Evolutionary conservation across 176 grass and related monocot species (phyloP), one percentile per base, ranked within the genome.

Genomic region (Alloteropsis semialata): DNA sequence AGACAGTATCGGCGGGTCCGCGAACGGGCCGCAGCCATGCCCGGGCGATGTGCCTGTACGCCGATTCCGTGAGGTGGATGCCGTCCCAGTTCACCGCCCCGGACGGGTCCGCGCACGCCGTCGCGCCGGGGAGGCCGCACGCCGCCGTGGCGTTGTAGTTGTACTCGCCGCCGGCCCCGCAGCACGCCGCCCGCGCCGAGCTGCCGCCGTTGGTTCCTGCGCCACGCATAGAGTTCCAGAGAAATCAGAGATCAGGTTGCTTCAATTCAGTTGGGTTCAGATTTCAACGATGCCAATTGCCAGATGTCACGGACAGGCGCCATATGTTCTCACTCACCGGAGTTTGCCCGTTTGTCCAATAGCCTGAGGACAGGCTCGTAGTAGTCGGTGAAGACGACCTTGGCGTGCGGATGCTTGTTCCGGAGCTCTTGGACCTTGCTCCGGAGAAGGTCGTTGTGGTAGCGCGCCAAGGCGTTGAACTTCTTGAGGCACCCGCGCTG

Each of bases 1-100:
- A 76, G 41, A 12, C 18, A 85, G 55, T 13, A 90, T 79, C 3
- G 88, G n/a, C 5, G 87, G 87, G 10, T 82, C 43, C 28, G 84
- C 65, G 45, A 55, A 75, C 0, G 69, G 84, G 2, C 84, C 88
- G 8, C n/a, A 91, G 84, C 92, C 86, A 91, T 27, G 69, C 56
- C 2, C 1, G 29, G 33, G 89, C 86, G 55, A 91, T 87, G 69
- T 2, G 6, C 21, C 9, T 28, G 86, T 84, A 87, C 0, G 79
- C 83, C 16, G 33, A 1, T 6, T 92, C 83, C 24, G 91, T 91
- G 37, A 86, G 72, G 36, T 91, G 86, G 65, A 91, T 13, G 64
- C 83, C 82, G 76, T 94, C 92, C 89, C 89, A 94, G 80, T 78
- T 84, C 25, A 72, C 4, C 27, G 75, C 69, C 6, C 1, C 48